Conservation (phyloP, 768 basidiomycete genomes). For the Punctularia strigosozonata region DNA sequence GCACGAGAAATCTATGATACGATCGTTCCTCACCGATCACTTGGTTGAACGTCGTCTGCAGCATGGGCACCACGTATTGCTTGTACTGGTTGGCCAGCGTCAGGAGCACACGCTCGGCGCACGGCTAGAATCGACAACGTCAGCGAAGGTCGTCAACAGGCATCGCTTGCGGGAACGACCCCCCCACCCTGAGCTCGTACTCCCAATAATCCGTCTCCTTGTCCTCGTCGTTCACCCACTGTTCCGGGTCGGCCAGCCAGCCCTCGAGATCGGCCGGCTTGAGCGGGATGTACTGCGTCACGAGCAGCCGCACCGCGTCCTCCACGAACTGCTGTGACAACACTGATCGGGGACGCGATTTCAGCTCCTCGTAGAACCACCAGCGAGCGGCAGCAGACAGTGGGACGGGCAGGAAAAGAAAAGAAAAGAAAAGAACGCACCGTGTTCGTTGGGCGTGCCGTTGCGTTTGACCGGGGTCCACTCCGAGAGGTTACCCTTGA, state of each 20-base stretch:
- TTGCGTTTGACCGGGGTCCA: constrained; percentile 61
- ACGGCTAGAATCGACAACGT: constrained; percentile 42
- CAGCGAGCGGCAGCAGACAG: not conserved
- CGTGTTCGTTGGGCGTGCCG: constrained; percentile 46
- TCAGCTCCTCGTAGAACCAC: constrained; percentile 4
- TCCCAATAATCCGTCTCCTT: constrained; percentile 90
- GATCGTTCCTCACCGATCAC: constrained; percentile 34
- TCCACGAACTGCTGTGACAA: constrained; percentile 62
- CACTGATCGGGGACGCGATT: constrained; percentile 26
- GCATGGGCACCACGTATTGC: constrained; percentile 55
- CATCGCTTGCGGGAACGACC: not conserved
- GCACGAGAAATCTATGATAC: not conserved
- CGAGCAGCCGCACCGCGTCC: constrained; percentile 60
- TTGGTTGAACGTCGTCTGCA: constrained; percentile 46
- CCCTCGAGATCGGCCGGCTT: constrained; percentile 69
- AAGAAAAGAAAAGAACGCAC: constrained; percentile 22
- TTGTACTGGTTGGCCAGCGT: constrained; percentile 62
- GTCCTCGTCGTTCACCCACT: constrained; percentile 87
- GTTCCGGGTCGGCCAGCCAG: constrained; percentile 86
- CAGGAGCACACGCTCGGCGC: constrained; percentile 87
- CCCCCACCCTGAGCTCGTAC: constrained; percentile 74
- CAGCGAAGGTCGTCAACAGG: constrained; percentile 2
- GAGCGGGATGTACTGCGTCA: constrained; percentile 79
- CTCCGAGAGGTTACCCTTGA: constrained; percentile 70
- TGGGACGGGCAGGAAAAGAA: constrained; percentile 1